Base-by-base conservation (phyloP, 2,329 filamentous ascomycete genomes). In the Phyllachora maydis region DNA sequence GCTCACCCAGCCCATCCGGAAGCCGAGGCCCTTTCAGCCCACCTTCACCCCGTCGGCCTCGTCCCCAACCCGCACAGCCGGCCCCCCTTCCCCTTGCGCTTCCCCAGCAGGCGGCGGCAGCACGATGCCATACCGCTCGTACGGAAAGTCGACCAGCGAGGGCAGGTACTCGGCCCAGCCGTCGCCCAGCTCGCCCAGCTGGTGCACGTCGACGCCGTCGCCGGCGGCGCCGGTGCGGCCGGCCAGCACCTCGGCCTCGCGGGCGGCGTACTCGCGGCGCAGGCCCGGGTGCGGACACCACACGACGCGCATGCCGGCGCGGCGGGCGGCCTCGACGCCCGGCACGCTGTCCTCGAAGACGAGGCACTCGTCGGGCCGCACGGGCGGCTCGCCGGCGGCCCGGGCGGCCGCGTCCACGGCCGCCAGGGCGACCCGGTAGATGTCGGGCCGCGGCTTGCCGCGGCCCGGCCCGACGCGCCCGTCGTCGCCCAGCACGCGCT, bases 271-370 rank as follows among this genome's bases (percentile, higher is more conserved):
- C 43, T 85, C 77, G 24, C 65, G 55, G 49, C 75, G 57, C 24
- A 98, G 51, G 39, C 67, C 77, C 1, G 69, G 65, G 48, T 95
- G 82, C 13, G 88, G 88, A 35, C 69, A 74, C 88, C 88, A 98
- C 1, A 92, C 59, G 8, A 90, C 82, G 34, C 85, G 69, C 85
- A 95, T 95, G 0, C 85, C 85, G 0, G 88, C 88, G 33, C 88
- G 66, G 25, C 88, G 59, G 4, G 82, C 88, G 3, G 81, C 69
- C 50, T 98, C 88, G 3, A 93, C 81, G 4, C 88, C 88, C 0
- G 82, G 79, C 2, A 95, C 83, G 21, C 74, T 79, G 46, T 98
- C 88, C 50, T 98, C 88, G 38, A 98, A 95, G 0, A 95, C 88
- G 10, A 98, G 57, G 42, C 88, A 95, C 47, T 95, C 85, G 34